Conservation (phyloP, 768 basidiomycete genomes). For the Boletus speciosus region DNA sequence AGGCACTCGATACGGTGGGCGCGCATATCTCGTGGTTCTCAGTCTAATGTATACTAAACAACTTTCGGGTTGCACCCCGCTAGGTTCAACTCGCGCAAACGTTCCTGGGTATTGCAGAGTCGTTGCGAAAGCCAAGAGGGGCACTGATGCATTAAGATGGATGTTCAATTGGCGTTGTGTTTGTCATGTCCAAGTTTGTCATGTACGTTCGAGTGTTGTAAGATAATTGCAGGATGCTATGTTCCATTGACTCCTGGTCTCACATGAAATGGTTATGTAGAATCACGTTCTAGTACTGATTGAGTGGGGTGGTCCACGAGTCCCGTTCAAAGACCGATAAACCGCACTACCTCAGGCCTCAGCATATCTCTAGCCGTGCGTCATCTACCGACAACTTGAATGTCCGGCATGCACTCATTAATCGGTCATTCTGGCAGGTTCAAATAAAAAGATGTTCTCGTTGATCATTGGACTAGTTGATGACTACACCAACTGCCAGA, state of each 20-base stretch:
- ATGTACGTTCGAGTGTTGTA: not conserved
- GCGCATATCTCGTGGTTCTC: not conserved
- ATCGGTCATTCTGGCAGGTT: not conserved
- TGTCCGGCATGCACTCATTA: not conserved
- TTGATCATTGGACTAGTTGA: constrained; percentile 43
- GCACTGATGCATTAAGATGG: constrained; percentile 36
- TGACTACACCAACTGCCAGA: constrained; percentile 27
- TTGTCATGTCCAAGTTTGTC: not conserved
- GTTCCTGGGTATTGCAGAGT: constrained; percentile 56
- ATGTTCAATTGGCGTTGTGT: not conserved
- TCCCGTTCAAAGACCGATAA: too few relatives aligned
- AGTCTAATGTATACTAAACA: too few relatives aligned
- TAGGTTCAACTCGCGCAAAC: constrained; percentile 55
- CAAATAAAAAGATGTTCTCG: constrained; percentile 25
- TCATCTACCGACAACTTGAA: not conserved
- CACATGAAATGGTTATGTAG: too few relatives aligned
- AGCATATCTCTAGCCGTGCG: not conserved
- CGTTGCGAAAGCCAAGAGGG: constrained; percentile 54
- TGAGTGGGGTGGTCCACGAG: too few relatives aligned
- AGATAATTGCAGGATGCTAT: not conserved
- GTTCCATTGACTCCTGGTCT: not conserved
- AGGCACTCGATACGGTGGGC: constrained; percentile 49
- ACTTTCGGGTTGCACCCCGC: not conserved
- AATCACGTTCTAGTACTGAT: too few relatives aligned
- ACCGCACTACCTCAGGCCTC: too few relatives aligned